Evolutionary conservation across 2,329 filamentous ascomycete genomes (phyloP).

Genomic region (Hirsutella minnesotensis): DNA sequence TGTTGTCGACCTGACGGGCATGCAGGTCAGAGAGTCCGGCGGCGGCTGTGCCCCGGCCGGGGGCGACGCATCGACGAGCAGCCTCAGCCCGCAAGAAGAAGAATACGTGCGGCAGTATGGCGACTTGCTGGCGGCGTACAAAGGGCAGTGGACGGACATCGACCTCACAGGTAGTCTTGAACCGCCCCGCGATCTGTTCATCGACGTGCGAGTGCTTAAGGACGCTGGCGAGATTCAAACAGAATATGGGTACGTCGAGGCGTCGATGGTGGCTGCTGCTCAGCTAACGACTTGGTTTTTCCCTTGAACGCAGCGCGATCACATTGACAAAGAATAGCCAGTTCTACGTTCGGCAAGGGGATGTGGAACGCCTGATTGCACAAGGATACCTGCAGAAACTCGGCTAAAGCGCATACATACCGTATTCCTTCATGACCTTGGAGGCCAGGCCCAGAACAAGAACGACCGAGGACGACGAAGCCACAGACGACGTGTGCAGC

Average conservation of each 20-base stretch:
- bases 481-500: too few relatives aligned
- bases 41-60: conserved; percentile 20
- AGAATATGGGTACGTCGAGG: conserved; percentile 72
- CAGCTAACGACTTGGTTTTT: conserved; percentile 8
- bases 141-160: conserved; percentile 96
- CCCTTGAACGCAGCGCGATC: conserved; percentile 55
- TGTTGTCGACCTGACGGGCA: conserved; percentile 56
- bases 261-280: background rate
- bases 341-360: conserved; percentile 90
- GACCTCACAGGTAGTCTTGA: conserved; percentile 90
- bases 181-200: conserved; percentile 89
- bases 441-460: too few relatives aligned
- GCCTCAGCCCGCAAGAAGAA: conserved; percentile 87
- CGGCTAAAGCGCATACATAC: conserved; percentile 21
- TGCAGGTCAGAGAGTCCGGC: conserved; percentile 34
- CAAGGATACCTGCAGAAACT: conserved; percentile 92
- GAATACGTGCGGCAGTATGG: conserved; percentile 90
- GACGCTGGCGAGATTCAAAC: conserved; percentile 98
- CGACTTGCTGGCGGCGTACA: conserved; percentile 88
- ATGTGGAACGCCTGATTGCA: conserved; percentile 86
- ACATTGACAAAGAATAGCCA: conserved; percentile 97
- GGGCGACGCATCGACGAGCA: conserved; percentile 50
- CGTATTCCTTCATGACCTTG: too few relatives aligned
- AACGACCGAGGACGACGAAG: too few relatives aligned
- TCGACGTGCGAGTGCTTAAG: conserved; percentile 90